These are phyloP conservation scores for Massarina eburnea DNA, from an alignment of 2,329 filamentous ascomycete genomes.

Conservation along the genomic window DNA sequence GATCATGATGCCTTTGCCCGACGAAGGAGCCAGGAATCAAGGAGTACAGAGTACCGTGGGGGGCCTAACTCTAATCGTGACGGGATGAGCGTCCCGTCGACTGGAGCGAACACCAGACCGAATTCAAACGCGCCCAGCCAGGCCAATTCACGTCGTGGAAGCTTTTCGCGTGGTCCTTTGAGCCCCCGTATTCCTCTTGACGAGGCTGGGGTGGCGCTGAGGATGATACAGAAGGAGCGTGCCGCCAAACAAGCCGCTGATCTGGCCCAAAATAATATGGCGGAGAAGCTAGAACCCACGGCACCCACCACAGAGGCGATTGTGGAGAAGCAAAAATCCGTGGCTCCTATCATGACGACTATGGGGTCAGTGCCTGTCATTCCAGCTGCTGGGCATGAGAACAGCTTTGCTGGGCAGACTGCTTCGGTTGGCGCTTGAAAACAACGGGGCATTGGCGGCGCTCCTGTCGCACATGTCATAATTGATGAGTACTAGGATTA, in stretches of 20 bases:
- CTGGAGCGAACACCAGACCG: slow-evolving; percentile 28
- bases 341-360: not conserved
- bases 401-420: not conserved
- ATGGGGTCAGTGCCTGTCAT: not conserved
- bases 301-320: not conserved
- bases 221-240: slow-evolving; percentile 31
- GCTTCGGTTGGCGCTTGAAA: not conserved
- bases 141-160: slow-evolving; percentile 26
- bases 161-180: slow-evolving; percentile 22
- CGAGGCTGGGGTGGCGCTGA: slow-evolving; percentile 29
- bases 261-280: no score
- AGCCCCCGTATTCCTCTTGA: slow-evolving; percentile 34
- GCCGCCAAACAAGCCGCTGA: slow-evolving; percentile 14
- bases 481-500: no score
- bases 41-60: slow-evolving; percentile 28
- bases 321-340: not conserved
- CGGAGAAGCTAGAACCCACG: not conserved
- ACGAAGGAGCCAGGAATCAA: slow-evolving; percentile 32
- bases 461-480: not conserved
- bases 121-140: slow-evolving; percentile 23
- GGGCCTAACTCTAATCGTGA: slow-evolving; percentile 27
- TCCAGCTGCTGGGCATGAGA: not conserved
- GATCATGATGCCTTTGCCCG: slow-evolving; percentile 15
- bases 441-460: not conserved
- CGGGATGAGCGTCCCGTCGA: slow-evolving; percentile 27